Percentiles rank a stretch among this genome's conserved stretches.
Conservation (phyloP, 2,329 filamentous ascomycete species). For the Lasiodiplodia gonubiensis region DNA sequence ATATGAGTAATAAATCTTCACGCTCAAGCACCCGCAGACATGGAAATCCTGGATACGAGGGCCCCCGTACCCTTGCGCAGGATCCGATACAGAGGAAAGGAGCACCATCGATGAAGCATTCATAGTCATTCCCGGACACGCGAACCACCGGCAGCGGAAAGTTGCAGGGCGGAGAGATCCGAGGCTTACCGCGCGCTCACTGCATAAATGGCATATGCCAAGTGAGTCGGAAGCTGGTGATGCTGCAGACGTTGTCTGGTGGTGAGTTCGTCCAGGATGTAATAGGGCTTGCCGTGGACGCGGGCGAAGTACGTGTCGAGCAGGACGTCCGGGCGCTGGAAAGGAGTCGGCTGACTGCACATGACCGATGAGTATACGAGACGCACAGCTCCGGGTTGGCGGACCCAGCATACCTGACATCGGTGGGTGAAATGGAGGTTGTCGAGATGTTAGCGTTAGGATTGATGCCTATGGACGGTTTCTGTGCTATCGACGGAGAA, state of each 20-base stretch:
- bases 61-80: neutral
- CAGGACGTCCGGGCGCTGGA: conserved; percentile 60
- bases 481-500: conserved; percentile 12
- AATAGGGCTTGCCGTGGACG: conserved; percentile 81
- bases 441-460: conserved; percentile 18
- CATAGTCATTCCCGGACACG: conserved; percentile 34
- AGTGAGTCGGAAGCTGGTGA: conserved; percentile 63
- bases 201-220: conserved; percentile 61
- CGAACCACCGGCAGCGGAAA: conserved; percentile 39
- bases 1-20: conserved; percentile 21
- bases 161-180: neutral
- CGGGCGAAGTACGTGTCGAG: conserved; percentile 80
- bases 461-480: conserved; percentile 13
- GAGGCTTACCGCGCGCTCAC: conserved; percentile 50
- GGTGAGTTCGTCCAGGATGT: conserved; percentile 77
- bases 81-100: neutral
- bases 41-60: neutral
- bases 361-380: conserved; percentile 5
- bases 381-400: neutral
- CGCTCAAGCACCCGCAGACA: neutral
- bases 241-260: conserved; percentile 74
- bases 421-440: conserved; percentile 24
- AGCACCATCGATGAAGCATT: conserved; percentile 18
- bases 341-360: conserved; percentile 35
- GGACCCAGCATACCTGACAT: conserved; percentile 10